A percentile compares a stretch with the other conserved stretches of the same genome.
Conservation (phyloP, 2,329 filamentous ascomycete genomes). For the Talaromyces albobiverticillius region DNA sequence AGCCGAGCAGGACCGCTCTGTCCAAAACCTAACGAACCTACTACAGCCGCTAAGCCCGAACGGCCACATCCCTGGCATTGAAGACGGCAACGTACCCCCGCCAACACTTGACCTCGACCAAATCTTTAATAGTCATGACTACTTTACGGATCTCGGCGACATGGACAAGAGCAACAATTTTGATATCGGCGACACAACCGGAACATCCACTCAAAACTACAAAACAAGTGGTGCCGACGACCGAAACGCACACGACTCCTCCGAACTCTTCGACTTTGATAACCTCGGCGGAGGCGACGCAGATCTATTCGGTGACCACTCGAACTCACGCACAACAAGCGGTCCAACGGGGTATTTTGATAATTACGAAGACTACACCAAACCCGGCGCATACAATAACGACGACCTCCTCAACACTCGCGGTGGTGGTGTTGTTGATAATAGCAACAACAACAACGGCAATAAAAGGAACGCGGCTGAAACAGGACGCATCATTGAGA, state of each 20-base stretch:
- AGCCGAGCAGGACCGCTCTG: slow-evolving; percentile 71
- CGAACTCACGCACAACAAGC: no score
- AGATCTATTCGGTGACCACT: slow-evolving; percentile 24
- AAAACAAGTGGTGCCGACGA: slow-evolving; percentile 18
- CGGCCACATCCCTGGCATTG: slow-evolving; percentile 71
- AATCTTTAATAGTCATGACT: slow-evolving; percentile 57
- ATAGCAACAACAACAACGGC: slow-evolving; percentile 10
- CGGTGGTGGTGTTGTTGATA: slow-evolving; percentile 6
- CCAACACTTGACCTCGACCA: slow-evolving; percentile 54
- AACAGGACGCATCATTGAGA: slow-evolving; percentile 38
- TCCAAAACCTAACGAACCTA: slow-evolving; percentile 70
- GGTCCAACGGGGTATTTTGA: slow-evolving; percentile 29
- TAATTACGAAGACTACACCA: slow-evolving; percentile 28
- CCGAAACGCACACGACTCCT: slow-evolving; percentile 12
- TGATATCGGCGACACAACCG: slow-evolving; percentile 15
- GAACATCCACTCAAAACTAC: slow-evolving; percentile 18
- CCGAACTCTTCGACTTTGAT: slow-evolving; percentile 43
- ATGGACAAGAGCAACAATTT: slow-evolving; percentile 21
- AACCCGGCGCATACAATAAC: slow-evolving; percentile 13
- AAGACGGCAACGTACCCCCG: slow-evolving; percentile 39
- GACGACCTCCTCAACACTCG: slow-evolving; percentile 19
- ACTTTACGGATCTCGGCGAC: slow-evolving; percentile 47
- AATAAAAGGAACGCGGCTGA: slow-evolving; percentile 19
- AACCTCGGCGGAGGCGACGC: slow-evolving; percentile 31
- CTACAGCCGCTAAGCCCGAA: slow-evolving; percentile 78